phyloP scores from a whole-genome alignment of 768 basidiomycete species.

The Chalciporus chontae region DNA sequence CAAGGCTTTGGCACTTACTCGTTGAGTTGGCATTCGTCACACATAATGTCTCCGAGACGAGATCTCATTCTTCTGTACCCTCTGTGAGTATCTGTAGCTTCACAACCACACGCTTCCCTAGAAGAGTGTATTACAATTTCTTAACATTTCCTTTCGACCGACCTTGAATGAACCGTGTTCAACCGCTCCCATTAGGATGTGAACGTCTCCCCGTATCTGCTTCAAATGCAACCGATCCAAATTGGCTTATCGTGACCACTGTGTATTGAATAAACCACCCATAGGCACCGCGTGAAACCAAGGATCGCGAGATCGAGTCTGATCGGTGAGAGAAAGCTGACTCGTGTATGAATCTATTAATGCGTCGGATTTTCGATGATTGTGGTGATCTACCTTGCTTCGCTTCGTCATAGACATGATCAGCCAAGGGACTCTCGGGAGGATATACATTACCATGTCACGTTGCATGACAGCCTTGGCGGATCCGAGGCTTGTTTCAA shows the following conservation, averaged over 20 bases:
- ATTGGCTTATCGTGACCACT: no score
- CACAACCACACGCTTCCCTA: background rate
- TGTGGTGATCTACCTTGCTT: no score
- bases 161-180: background rate
- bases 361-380: no score
- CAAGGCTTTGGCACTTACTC: slow-evolving; percentile 17
- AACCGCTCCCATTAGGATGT: background rate
- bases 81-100: background rate
- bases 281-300: background rate
- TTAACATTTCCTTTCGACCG: background rate
- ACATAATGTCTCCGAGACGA: background rate
- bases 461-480: no score
- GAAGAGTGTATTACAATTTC: background rate
- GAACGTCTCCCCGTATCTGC: background rate
- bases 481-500: no score
- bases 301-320: background rate
- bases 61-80: background rate
- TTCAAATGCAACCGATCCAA: background rate
- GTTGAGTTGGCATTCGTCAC: slow-evolving; percentile 7
- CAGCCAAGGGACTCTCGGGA: no score
- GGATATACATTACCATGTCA: no score
- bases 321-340: background rate
- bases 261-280: background rate
- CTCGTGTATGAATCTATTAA: background rate
- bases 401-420: no score